These are phyloP conservation scores for Xanthoceras sorbifolium DNA, from an alignment of 345 rosid species.

Conservation along the genomic window DNA sequence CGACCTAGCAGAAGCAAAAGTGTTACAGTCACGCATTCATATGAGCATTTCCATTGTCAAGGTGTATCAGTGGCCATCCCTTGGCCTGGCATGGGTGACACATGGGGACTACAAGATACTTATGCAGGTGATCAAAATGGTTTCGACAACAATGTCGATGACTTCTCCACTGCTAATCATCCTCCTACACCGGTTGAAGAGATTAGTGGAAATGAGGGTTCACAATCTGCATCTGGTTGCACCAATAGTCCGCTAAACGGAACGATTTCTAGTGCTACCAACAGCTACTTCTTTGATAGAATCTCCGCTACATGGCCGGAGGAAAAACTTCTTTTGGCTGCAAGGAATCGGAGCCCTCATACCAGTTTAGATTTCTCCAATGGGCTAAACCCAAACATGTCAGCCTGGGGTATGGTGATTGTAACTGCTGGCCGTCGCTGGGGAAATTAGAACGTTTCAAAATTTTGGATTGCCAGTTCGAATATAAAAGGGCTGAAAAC, in stretches of 20 bases:
- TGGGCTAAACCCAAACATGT: slow-evolving; percentile 47
- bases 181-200: slow-evolving; percentile 83
- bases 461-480: slow-evolving; percentile 91
- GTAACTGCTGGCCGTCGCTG: slow-evolving; percentile 84
- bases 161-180: slow-evolving; percentile 65
- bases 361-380: slow-evolving; percentile 54
- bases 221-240: slow-evolving; percentile 39
- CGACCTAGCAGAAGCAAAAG: slow-evolving; percentile 73
- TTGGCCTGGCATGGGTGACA: slow-evolving; percentile 79
- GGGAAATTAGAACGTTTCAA: slow-evolving; percentile 83
- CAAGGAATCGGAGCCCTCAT: slow-evolving; percentile 54
- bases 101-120: slow-evolving; percentile 47
- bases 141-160: slow-evolving; percentile 47
- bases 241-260: slow-evolving; percentile 66
- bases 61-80: slow-evolving; percentile 85
- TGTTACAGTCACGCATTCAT: slow-evolving; percentile 61
- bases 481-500: slow-evolving; percentile 24
- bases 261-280: slow-evolving; percentile 74
- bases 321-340: slow-evolving; percentile 58
- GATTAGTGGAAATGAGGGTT: slow-evolving; percentile 41
- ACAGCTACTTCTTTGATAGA: slow-evolving; percentile 84
- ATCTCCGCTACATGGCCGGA: slow-evolving; percentile 94
- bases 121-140: slow-evolving; percentile 46
- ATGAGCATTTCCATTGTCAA: slow-evolving; percentile 89
- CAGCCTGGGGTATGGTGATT: slow-evolving; percentile 90